Evolutionary conservation across 176 grass and related monocot genomes (phyloP).

Genomic region (Bolboschoenus planiculmis): DNA sequence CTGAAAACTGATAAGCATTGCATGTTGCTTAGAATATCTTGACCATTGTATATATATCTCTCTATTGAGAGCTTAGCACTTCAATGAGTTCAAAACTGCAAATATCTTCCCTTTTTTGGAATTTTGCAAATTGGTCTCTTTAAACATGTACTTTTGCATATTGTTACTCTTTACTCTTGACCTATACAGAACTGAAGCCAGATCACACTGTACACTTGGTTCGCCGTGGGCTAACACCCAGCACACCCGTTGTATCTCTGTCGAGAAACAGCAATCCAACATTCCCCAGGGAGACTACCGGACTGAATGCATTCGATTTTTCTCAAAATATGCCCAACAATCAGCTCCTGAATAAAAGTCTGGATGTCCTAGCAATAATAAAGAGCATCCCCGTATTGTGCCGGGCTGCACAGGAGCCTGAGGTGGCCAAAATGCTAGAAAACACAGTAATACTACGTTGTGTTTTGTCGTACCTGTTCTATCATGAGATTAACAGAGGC

Average conservation of each 20-base stretch:
- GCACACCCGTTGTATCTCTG: not conserved
- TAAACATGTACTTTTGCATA: not conserved
- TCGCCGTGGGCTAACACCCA: not conserved
- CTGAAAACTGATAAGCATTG: not conserved
- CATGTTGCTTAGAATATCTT: not conserved
- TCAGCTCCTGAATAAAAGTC: not conserved
- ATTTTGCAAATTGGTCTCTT: not conserved
- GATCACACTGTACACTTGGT: not conserved
- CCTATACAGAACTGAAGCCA: not conserved
- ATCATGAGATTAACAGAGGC: not conserved
- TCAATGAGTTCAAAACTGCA: not conserved
- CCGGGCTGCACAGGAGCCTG: not conserved
- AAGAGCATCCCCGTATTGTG: not conserved
- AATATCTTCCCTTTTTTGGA: not conserved
- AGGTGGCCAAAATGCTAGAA: not conserved
- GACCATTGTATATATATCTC: not conserved
- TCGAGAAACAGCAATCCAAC: not conserved
- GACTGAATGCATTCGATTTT: not conserved
- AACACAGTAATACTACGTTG: not conserved
- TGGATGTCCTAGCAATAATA: not conserved
- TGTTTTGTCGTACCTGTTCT: not conserved
- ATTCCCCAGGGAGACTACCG: not conserved
- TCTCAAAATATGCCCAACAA: not conserved
- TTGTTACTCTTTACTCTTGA: not conserved
- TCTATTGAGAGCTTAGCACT: not conserved